A percentile compares a stretch with the other conserved stretches of the same genome.
Conservation (phyloP, 2,329 filamentous ascomycete genomes). For the Fusarium albidum region DNA sequence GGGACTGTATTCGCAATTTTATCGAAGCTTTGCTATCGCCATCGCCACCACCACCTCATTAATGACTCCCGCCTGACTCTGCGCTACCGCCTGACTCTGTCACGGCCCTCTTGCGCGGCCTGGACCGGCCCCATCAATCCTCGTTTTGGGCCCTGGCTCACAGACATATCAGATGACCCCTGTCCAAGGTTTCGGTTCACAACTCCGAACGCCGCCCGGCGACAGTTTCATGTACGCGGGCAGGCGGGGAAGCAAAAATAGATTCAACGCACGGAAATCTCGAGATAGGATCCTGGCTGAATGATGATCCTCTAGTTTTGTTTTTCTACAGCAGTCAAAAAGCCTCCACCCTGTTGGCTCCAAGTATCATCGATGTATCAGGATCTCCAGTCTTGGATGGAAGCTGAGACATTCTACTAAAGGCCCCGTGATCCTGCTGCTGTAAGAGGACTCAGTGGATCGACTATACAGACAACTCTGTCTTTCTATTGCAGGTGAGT, state of each 20-base stretch:
- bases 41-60: not conserved
- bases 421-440: not conserved
- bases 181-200: constrained; percentile 14
- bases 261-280: constrained; percentile 1
- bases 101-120: constrained; percentile 18
- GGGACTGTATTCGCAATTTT: not conserved
- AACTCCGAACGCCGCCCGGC: constrained; percentile 9
- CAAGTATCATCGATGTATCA: constrained; percentile 5
- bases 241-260: not conserved
- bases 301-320: not conserved
- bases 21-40: not conserved
- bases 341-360: not conserved
- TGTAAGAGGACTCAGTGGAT: not conserved
- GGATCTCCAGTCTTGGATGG: not conserved
- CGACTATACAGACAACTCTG: not conserved
- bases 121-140: constrained; percentile 1
- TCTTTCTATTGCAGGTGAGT: constrained; percentile 3
- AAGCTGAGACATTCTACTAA: constrained; percentile 13
- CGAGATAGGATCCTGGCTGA: not conserved
- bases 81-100: not conserved
- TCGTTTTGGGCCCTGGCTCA: constrained; percentile 13
- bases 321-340: not conserved
- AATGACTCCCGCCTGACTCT: not conserved
- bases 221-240: not conserved
- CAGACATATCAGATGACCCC: constrained; percentile 10